A percentile compares a stretch with the other conserved stretches of the same genome.
phyloP scores from a whole-genome alignment of 306 rosid species.

The Glycine soja region DNA sequence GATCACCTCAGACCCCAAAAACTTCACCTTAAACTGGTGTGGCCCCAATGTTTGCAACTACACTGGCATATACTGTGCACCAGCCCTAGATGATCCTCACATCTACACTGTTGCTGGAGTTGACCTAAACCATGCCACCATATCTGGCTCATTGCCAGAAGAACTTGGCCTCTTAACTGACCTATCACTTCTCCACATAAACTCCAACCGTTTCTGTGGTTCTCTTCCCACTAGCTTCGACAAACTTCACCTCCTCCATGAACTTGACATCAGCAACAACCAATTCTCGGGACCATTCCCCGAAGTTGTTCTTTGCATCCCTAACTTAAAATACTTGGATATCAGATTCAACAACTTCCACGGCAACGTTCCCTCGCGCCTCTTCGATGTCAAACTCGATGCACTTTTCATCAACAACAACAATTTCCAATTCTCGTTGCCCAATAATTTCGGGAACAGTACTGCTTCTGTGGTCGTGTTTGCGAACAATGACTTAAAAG shows the following conservation, averaged over 20 bases:
- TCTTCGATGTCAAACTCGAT: slow-evolving; percentile 74
- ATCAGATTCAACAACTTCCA: slow-evolving; percentile 69
- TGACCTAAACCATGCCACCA: slow-evolving; percentile 78
- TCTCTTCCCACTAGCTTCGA: slow-evolving; percentile 58
- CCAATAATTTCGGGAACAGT: slow-evolving; percentile 63
- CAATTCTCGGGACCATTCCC: slow-evolving; percentile 76
- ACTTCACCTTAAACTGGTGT: slow-evolving; percentile 75
- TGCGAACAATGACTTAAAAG: slow-evolving; percentile 68
- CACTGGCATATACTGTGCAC: slow-evolving; percentile 82
- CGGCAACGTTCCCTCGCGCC: slow-evolving; percentile 63
- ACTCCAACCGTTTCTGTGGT: slow-evolving; percentile 82
- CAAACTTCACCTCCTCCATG: slow-evolving; percentile 60
- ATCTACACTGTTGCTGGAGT: slow-evolving; percentile 79
- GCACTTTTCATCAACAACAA: slow-evolving; percentile 85
- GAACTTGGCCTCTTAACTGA: slow-evolving; percentile 81
- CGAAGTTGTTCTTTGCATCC: slow-evolving; percentile 52
- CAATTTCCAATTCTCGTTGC: slow-evolving; percentile 62
- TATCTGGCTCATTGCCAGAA: slow-evolving; percentile 71
- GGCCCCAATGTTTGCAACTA: slow-evolving; percentile 84
- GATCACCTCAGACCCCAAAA: slow-evolving; percentile 71
- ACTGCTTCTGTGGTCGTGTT: slow-evolving; percentile 75
- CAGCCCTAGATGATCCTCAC: slow-evolving; percentile 69
- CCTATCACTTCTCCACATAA: slow-evolving; percentile 76
- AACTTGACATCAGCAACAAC: slow-evolving; percentile 85
- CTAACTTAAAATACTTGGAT: slow-evolving; percentile 66